Percentiles rank a stretch among this genome's conserved stretches.
Evolutionary conservation across 2,329 filamentous ascomycete genomes (phyloP).

Genomic region (Colletotrichum sp.): DNA sequence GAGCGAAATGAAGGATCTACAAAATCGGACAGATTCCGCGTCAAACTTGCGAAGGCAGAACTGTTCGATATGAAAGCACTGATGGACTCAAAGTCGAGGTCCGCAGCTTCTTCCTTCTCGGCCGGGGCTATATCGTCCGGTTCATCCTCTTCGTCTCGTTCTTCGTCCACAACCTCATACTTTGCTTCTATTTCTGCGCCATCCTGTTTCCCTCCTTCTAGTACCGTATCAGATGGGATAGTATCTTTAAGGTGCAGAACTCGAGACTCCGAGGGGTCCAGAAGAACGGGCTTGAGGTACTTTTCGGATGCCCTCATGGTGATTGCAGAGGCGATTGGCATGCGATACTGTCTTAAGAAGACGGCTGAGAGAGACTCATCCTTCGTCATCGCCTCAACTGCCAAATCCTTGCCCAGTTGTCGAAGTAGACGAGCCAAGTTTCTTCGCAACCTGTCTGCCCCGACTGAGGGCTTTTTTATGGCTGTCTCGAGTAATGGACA

Average conservation of each 20-base stretch:
- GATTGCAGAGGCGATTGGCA: neutral
- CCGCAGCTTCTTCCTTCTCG: neutral
- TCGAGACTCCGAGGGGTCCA: neutral
- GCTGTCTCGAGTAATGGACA: neutral
- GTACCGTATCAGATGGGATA: neutral
- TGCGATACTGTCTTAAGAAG: neutral
- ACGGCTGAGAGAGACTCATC: neutral
- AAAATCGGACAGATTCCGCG: neutral
- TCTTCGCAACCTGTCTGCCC: neutral
- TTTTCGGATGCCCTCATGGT: neutral
- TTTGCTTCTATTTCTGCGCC: neutral
- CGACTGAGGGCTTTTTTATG: accelerated
- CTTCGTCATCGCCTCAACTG: neutral
- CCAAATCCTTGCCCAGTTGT: neutral
- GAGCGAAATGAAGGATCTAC: neutral
- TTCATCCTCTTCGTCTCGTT: neutral
- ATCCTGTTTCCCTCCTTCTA: accelerated
- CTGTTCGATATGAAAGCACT: neutral
- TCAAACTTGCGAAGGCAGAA: neutral
- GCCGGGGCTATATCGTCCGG: neutral
- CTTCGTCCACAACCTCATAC: neutral
- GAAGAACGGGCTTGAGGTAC: neutral
- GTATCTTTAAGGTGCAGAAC: accelerated
- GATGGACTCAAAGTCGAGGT: neutral
- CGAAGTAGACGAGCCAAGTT: neutral